Base-by-base conservation (phyloP, 257 asterid genomes). In the Fraxinus excelsior region DNA sequence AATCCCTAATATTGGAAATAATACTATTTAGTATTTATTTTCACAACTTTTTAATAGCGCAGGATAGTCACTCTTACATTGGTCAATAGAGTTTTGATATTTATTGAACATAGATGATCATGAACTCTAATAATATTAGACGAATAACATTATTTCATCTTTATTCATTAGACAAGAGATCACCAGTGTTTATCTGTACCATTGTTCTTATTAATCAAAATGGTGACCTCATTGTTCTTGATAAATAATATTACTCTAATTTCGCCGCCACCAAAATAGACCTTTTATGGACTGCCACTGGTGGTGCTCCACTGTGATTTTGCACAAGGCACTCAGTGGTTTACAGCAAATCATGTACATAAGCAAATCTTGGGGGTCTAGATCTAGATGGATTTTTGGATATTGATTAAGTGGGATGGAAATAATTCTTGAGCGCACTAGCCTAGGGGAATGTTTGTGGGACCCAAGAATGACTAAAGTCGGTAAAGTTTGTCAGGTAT, bases 371-470 rank as follows among this genome's bases (percentile, higher is more conserved):
- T 68, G 73, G 25, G 25, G 77, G 14, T 23, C 4, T 70, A 66
- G 76, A 69, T 79, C 58, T 76, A 7, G 67, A 74, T 29, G 68
- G 62, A 42, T 32, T 76, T n/a, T 53, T n/a, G 28, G 26, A 58
- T 23, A 58, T 58, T 37, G 42, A 37, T 37, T 37, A 37, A 37
- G 42, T 81, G 79, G 78, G 74, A 19, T 53, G 46, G 73, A 70
- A 74, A 76, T 83, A 76, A 78, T 79, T 76, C 82, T 29, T 62
- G 23, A 29, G 85, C 89, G 87, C 89, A 78, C 67, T n/a, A 19
- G 44, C 74, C 85, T 32, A 86, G 87, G 81, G 80, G 90, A 86
- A 88, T 88, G 90, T 88, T 81, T 88, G 88, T 80, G 88, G 92
- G 84, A 16, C 80, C 87, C 2, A 8, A 10, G 32, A 76, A 80